Base-by-base conservation (phyloP, 495 filamentous ascomycete species). In the Hyaloscypha finlandica region DNA sequence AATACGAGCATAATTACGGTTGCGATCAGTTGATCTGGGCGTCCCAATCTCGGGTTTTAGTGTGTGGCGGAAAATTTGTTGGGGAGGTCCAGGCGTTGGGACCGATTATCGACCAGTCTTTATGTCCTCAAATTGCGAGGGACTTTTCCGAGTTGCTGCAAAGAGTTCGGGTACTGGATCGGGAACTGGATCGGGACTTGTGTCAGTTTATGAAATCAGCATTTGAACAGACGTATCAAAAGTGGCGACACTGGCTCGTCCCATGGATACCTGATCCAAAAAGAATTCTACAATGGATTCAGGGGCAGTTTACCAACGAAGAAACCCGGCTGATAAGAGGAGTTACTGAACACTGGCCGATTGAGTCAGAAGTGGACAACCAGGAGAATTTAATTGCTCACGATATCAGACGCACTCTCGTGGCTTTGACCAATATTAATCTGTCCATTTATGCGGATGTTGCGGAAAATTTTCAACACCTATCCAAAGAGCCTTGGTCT, bases 121-220 rank as follows among this genome's bases (percentile, higher is more conserved):
- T 56, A 6, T 4, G 20, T 56, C 53, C 53, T 56, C 53, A 56
- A 56, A 56, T 56, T n/a, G 53, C 53, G 53, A 32, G 25, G 30
- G 22, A 32, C n/a, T 56, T 56, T 14, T 56, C 53, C 25, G 22
- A 56, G 16, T 56, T 56, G 22, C 8, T 56, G 9, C 3, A 56
- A 5, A 32, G 22, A 32, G 30, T 2, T 56, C 11, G 4, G 4
- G 9, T 48, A 14, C 25, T 29, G 16, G 25, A 6, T 29, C n/a
- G 8, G 19, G 30, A 32, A 14, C 25, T 29, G 16, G 25, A 6
- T 29, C n/a, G 8, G 19, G 30, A 32, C 53, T 56, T 56, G 20
- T 56, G 6, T 9, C 8, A n/a, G 16, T 56, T 56, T 30, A 29
- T 56, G 19, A 56, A 56, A 30, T 25, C 19, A 56, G 19, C 53